These are phyloP conservation scores for Pseudodiploospora longispora DNA, from an alignment of 2,329 filamentous ascomycete genomes.

Conservation along the genomic window DNA sequence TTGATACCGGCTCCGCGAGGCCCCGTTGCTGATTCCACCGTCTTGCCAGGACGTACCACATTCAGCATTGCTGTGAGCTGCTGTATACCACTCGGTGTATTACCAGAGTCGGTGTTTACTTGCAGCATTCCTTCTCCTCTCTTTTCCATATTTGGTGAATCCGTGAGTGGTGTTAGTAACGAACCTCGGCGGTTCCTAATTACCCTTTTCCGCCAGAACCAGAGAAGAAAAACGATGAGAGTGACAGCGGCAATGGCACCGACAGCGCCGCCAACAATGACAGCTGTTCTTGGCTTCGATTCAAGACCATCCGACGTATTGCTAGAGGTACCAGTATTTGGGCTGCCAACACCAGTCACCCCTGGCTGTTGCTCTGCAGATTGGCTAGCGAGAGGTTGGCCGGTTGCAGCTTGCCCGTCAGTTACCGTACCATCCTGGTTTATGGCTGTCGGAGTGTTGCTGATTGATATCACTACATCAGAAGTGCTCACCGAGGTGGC, in stretches of 20 bases:
- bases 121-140: conserved; percentile 11
- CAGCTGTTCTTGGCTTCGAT: conserved; percentile 17
- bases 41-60: neutral
- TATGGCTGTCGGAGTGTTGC: too few species aligned
- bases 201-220: conserved; percentile 39
- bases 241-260: conserved; percentile 36
- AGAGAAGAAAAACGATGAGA: conserved; percentile 40
- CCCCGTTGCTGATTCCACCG: conserved; percentile 8
- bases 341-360: neutral
- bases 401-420: too few species aligned
- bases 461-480: too few species aligned
- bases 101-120: too few species aligned
- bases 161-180: neutral
- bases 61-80: too few species aligned
- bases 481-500: too few species aligned
- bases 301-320: conserved; percentile 4
- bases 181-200: neutral
- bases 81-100: too few species aligned
- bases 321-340: neutral
- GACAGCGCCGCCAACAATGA: conserved; percentile 43
- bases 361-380: neutral
- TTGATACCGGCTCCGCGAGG: conserved; percentile 34
- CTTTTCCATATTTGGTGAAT: neutral
- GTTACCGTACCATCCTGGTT: too few species aligned
- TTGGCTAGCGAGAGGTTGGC: too few species aligned